A percentile compares a stretch with the other conserved stretches of the same genome.
Evolutionary conservation across 2,329 filamentous ascomycete species (phyloP).

Genomic region (Fusarium torreyae): DNA sequence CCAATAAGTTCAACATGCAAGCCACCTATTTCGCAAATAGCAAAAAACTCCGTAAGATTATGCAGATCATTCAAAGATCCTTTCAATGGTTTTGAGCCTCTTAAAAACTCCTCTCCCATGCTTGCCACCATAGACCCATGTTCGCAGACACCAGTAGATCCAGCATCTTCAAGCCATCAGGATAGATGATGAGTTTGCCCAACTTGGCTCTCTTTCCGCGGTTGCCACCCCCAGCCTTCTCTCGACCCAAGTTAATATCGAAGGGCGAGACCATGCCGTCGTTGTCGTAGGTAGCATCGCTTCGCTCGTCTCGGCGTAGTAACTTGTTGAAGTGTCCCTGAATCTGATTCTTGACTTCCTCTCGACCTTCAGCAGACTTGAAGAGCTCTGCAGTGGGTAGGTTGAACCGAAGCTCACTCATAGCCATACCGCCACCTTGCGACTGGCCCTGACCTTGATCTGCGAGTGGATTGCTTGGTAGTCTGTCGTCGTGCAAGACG

Average conservation of each 20-base stretch:
- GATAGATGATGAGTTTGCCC: slow-evolving; percentile 90
- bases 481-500: slow-evolving; percentile 65
- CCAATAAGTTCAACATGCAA: slow-evolving; percentile 15
- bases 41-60: slow-evolving; percentile 35
- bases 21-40: slow-evolving; percentile 15
- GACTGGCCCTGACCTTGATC: slow-evolving; percentile 52
- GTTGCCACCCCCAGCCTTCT: slow-evolving; percentile 88
- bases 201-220: slow-evolving; percentile 90
- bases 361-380: slow-evolving; percentile 53
- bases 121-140: slow-evolving; percentile 93
- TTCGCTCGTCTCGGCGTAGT: slow-evolving; percentile 53
- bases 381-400: slow-evolving; percentile 74
- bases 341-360: slow-evolving; percentile 53
- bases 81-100: neutral
- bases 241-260: slow-evolving; percentile 83
- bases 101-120: slow-evolving; percentile 76
- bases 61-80: slow-evolving; percentile 4
- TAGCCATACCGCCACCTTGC: slow-evolving; percentile 51
- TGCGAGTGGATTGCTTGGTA: slow-evolving; percentile 62
- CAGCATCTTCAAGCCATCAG: slow-evolving; percentile 95
- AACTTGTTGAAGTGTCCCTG: slow-evolving; percentile 63
- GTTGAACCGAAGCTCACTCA: slow-evolving; percentile 93
- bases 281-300: slow-evolving; percentile 58
- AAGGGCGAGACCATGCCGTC: slow-evolving; percentile 62
- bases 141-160: slow-evolving; percentile 93